These are phyloP conservation scores for Botryotinia narcissicola DNA, from an alignment of 2,329 filamentous ascomycete genomes.

Conservation along the genomic window DNA sequence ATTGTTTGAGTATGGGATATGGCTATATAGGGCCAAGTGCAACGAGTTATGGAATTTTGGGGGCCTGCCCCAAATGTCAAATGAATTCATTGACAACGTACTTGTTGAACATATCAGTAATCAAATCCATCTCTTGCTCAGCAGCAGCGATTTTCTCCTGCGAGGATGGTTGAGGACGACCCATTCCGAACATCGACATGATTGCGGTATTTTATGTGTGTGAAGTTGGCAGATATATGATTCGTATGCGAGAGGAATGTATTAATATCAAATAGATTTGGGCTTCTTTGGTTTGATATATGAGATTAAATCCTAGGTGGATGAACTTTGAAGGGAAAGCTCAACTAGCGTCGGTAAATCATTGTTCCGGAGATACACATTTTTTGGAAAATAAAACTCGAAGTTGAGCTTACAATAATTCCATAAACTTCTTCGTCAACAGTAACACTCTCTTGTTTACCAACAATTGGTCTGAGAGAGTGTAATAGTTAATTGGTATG, in stretches of 20 bases:
- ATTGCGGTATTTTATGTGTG: constrained; percentile 35
- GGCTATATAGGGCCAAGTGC: background rate
- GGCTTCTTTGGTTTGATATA: background rate
- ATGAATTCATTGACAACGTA: constrained; percentile 45
- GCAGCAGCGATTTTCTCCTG: constrained; percentile 96
- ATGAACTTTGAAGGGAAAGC: constrained; percentile 13
- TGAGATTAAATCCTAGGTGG: background rate
- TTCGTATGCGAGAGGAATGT: background rate
- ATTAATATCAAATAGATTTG: background rate
- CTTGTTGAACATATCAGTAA: constrained; percentile 98
- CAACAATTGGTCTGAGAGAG: constrained; percentile 1
- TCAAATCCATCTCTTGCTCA: constrained; percentile 96
- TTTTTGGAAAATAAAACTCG: constrained; percentile 8
- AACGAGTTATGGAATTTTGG: background rate
- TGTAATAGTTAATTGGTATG: background rate
- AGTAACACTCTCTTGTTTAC: constrained; percentile 7
- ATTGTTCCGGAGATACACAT: background rate
- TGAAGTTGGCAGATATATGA: background rate
- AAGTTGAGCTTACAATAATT: background rate
- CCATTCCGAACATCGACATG: constrained; percentile 74
- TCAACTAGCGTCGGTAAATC: constrained; percentile 7
- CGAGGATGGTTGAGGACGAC: constrained; percentile 80
- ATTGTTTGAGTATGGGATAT: background rate
- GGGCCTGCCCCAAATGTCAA: background rate
- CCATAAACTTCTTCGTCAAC: background rate